Evolutionary conservation across 2,329 filamentous ascomycete genomes (phyloP), one percentile per base, ranked within the genome.

Genomic region (Scolecobasidium constrictum): DNA sequence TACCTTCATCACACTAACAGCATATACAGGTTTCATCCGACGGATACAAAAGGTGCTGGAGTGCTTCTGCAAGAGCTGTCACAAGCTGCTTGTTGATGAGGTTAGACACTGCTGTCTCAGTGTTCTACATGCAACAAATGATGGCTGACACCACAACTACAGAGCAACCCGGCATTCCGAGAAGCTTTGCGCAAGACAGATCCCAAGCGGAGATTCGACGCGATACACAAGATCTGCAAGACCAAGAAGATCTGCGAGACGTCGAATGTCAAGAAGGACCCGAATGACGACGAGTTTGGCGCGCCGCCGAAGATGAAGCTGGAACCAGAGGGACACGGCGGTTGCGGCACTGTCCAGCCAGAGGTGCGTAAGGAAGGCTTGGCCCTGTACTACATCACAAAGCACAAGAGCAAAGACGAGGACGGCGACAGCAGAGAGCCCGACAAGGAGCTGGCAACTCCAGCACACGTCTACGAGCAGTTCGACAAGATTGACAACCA

Each of bases 41-140:
- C 96, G 96, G 72, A 88, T 94, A 67, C 98, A 99, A 75, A 98
- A 96, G 73, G 78, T 99, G 56, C 73, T 98, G 64, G 93, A 98
- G 75, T 92, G 88, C 54, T 88, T 98, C 64, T 98, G 93, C 75
- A 88, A 94, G 70, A 95, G 93, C 66, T 98, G 93, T 74, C 90
- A 88, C 68, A 94, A 92, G 73, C 86, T 96, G 60, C 78, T 94
- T 73, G 83, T 87, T 68, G 88, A 96, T 77, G 85, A 86, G 81
- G 90, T 96, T 81, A 86, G 90, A 70, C 72, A 72, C 69, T 62
- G 58, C 61, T 65, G 68, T n/a, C n/a, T n/a, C n/a, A n/a, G n/a
- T n/a, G 64, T 72, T 71, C 67, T 66, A 73, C 57, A 58, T 67
- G 65, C 67, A 63, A 58, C 64, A 64, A 59, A 63, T 67, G 66